Evolutionary conservation across 208 protist species (phyloP), one percentile per base, ranked within the genome.

Genomic region (Wallacemonas collosoma): DNA sequence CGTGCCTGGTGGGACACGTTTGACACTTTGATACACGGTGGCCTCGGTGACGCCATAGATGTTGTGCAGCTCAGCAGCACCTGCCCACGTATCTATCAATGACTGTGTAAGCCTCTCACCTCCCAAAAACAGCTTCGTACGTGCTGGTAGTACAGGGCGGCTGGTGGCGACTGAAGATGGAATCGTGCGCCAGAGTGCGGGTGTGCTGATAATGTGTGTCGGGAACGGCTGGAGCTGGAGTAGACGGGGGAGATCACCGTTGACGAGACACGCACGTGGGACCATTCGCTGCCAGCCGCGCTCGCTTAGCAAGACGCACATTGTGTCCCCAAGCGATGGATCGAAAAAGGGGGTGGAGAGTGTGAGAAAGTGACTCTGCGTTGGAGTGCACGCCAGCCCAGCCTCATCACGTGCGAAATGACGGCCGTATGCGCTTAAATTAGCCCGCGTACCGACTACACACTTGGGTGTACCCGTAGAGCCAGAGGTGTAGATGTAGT

Each of bases 11-110:
- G 26, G 40, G 17, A 80, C 62, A 79, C 66, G 44, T 74, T 48
- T 35, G 72, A 80, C 55, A 7, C 72, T 80, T 66, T 91, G 86
- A 56, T 91, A 91, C 35, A 91, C 76, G 1, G 86, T 91, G 35
- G 66, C 86, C 72, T 91, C 86, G 38, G 86, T 91, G 9, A 91
- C 81, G 9, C 86, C 86, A 60, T 91, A 91, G 15, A 91, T 80
- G 67, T 86, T 91, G 73, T 77, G 79, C 38, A 91, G 79, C 41
- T 80, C 68, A 12, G 85, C 86, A 51, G 15, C 36, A 1, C 14
- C 53, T 0, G 78, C 71, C 86, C 86, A 91, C 14, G 40, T 26
- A 9, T 76, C 58, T 26, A 88, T 61, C 2, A 88, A 35, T 12
- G 36, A 47, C 61, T 78, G 80, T 15, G 81, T 58, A 73, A 91